Evolutionary conservation across 345 rosid genomes (phyloP), one percentile per base, ranked within the genome.

Genomic region (Gynandropsis gynandra): DNA sequence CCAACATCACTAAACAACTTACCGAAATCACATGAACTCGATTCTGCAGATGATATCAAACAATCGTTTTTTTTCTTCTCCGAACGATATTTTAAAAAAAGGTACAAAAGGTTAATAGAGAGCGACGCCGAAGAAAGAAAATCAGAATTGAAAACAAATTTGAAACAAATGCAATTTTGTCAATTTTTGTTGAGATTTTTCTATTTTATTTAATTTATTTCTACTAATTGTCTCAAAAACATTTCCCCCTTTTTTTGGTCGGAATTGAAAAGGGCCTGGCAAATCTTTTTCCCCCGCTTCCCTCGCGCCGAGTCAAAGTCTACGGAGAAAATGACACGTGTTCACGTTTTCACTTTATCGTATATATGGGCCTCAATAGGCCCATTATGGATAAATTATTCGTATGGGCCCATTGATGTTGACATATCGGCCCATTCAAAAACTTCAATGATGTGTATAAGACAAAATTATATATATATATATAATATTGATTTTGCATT

Each of bases 1-100:
- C 60, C 45, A 59, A 49, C 81, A 67, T 72, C 54, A 52, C 67
- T 49, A 57, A 52, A 2, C 20, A 24, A 5, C 29, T 24, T 24
- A 2, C 62, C 37, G 47, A 4, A 16, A 41, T 53, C 29, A 24
- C 29, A 24, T 24, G 29, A 24, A 24, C 29, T 36, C 17, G 58
- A 43, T 1, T 21, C 50, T 61, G 13, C 17, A 13, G 24, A n/a
- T 31, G 5, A n/a, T 52, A 11, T 38, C 12, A n/a, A 5, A 50
- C 10, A 15, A 9, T 16, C n/a, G 8, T 9, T 15, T 2, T 14
- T 40, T 49, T 11, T 35, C 15, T 6, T 38, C 54, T 11, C 41
- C 3, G 15, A 8, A 37, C 3, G 41, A 37, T 10, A 13, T 10
- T 10, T 37, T 37, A 37, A 37, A 37, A 8, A 37, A 37, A 10